phyloP scores from a whole-genome alignment of 2,329 filamentous ascomycete species.

The Talaromyces marneffei region DNA sequence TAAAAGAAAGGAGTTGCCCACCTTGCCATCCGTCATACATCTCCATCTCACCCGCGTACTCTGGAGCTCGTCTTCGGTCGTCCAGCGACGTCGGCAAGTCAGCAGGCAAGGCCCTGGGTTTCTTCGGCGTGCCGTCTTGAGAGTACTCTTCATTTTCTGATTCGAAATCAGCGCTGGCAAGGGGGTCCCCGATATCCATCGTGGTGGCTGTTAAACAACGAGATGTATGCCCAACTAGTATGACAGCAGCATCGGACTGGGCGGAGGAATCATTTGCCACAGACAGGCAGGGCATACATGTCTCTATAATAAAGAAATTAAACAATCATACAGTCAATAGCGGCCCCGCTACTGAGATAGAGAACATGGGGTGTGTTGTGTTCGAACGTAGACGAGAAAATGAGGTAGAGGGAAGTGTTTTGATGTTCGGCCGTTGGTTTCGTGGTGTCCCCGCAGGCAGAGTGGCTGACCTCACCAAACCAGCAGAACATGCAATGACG shows the following conservation, averaged over 20 bases:
- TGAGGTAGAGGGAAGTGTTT: too few species aligned
- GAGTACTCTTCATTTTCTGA: constrained; percentile 8
- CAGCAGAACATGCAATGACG: not conserved
- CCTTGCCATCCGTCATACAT: constrained; percentile 99
- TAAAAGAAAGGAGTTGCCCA: constrained; percentile 35
- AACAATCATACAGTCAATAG: not conserved
- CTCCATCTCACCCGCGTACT: constrained; percentile 76
- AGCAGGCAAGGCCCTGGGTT: constrained; percentile 56
- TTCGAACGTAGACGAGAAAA: too few species aligned
- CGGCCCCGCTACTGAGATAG: not conserved
- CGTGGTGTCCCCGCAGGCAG: not conserved
- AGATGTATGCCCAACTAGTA: constrained; percentile 4
- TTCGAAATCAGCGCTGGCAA: constrained; percentile 23
- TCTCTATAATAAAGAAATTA: not conserved
- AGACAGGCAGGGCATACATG: not conserved
- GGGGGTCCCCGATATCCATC: constrained; percentile 20
- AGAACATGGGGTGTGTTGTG: too few species aligned
- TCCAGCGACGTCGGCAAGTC: constrained; percentile 90
- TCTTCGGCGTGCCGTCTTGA: constrained; percentile 14
- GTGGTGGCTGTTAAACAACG: not conserved
- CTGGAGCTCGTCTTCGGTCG: constrained; percentile 67
- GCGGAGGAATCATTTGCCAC: constrained; percentile 8
- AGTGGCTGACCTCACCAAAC: not conserved
- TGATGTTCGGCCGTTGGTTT: not conserved
- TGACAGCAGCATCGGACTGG: constrained; percentile 7